Base-by-base conservation (phyloP, 495 filamentous ascomycete genomes). In the Tuber indicum region DNA sequence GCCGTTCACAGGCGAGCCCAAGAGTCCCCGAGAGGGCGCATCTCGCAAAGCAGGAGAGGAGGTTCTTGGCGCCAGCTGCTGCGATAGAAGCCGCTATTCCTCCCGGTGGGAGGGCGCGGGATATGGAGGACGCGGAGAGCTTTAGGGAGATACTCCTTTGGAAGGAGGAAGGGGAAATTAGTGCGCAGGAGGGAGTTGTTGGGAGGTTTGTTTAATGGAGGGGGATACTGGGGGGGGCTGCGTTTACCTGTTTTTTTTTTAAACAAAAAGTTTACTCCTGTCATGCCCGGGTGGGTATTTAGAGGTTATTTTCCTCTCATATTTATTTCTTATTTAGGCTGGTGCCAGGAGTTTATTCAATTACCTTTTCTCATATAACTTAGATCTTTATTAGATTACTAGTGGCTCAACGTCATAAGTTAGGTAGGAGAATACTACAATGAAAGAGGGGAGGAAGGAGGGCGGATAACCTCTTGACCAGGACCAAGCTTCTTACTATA, bases 81-180 rank as follows among this genome's bases (percentile, higher is more conserved):
- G 74, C 77, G 21, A 79, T 80, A 32, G 78, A 80, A 45, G 77
- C 80, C 2, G 78, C 78, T 3, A 58, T 80, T 19, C 78, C 78
- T 12, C 78, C 78, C 12, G 52, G 47, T 5, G 58, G 32, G 58
- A 66, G 58, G 58, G 5, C 7, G 58, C 58, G 58, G 26, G 74
- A 80, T 17, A 69, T 49, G 45, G 77, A 41, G 9, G 77, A 80
- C 43, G 78, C 77, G 10, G 78, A 80, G 66, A 79, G 77, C 5
- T 80, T 80, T 21, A 80, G 70, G 78, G 78, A 80, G 32, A 80
- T 80, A 41, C 46, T 80, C 2, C 74, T 80, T 66, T 80, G 78
- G 78, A 80, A 80, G 32, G 79, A 69, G 36, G 77, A 66, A 14
- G 58, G 58, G 12, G 32, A 36, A 36, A 14, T 66, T 36, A 10